Conservation (phyloP, 2,329 filamentous ascomycete genomes). For the Nemania serpens region DNA sequence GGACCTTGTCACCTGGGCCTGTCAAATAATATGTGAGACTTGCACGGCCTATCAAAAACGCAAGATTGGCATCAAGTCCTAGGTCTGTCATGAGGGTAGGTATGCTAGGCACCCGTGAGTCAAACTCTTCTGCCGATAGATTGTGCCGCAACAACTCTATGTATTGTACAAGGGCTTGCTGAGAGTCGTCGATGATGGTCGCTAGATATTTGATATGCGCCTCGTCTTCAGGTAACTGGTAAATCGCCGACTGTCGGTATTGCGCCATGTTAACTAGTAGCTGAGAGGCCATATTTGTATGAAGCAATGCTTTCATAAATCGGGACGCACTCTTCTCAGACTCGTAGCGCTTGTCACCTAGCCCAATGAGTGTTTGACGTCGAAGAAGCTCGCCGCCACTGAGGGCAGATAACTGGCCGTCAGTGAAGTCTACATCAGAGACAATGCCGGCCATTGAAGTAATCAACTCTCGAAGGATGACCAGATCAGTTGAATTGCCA, state of each 20-base stretch:
- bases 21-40: constrained; percentile 72
- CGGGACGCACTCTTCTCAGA: constrained; percentile 76
- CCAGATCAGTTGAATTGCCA: constrained; percentile 87
- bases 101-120: constrained; percentile 76
- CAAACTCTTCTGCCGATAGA: constrained; percentile 75
- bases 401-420: constrained; percentile 85
- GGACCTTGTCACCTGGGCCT: constrained; percentile 43
- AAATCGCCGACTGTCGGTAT: constrained; percentile 85
- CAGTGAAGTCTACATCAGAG: constrained; percentile 84
- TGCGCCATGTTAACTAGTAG: constrained; percentile 90
- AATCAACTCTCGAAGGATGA: constrained; percentile 89
- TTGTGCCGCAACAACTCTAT: constrained; percentile 86
- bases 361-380: constrained; percentile 76
- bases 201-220: constrained; percentile 88
- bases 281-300: constrained; percentile 77
- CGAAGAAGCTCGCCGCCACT: constrained; percentile 81
- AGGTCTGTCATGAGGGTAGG: constrained; percentile 75
- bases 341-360: constrained; percentile 82
- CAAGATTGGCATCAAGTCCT: constrained; percentile 77
- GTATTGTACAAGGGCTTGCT: constrained; percentile 84
- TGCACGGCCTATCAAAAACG: constrained; percentile 80
- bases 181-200: constrained; percentile 87
- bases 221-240: constrained; percentile 69
- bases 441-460: constrained; percentile 93
- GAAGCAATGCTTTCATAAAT: constrained; percentile 77